phyloP scores from a whole-genome alignment of 108 stramenopile species.

The Chaetoceros tenuissimus region DNA sequence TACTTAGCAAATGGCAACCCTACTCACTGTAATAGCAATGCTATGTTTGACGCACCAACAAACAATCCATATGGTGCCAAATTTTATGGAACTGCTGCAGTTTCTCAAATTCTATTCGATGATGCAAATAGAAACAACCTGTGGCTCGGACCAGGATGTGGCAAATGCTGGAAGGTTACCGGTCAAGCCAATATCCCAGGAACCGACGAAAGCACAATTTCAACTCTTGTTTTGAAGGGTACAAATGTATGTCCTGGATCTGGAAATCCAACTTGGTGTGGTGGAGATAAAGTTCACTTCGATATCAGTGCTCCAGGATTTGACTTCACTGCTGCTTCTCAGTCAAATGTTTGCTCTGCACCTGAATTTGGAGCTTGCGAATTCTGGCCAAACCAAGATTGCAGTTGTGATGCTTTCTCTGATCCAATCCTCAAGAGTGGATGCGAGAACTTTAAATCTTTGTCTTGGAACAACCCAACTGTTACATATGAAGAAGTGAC shows the following conservation, averaged over 20 bases:
- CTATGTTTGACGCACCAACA: slow-evolving; percentile 34
- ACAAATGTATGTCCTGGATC: slow-evolving; percentile 28
- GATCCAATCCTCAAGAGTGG: slow-evolving; percentile 11
- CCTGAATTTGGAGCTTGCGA: slow-evolving; percentile 17
- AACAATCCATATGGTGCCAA: slow-evolving; percentile 26
- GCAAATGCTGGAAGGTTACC: slow-evolving; percentile 37
- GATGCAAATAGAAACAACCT: background rate
- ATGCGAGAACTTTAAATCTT: slow-evolving; percentile 26
- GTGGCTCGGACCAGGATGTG: slow-evolving; percentile 33
- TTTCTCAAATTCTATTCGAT: slow-evolving; percentile 25
- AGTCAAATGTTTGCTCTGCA: slow-evolving; percentile 1
- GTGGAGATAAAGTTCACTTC: slow-evolving; percentile 20
- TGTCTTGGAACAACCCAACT: slow-evolving; percentile 33
- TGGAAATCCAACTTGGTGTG: slow-evolving; percentile 12
- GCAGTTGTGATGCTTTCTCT: slow-evolving; percentile 24
- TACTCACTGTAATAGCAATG: slow-evolving; percentile 24
- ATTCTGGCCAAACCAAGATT: slow-evolving; percentile 11
- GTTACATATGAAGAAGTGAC: slow-evolving; percentile 34
- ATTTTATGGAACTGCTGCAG: slow-evolving; percentile 35
- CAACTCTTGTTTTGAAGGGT: slow-evolving; percentile 32
- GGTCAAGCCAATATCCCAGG: slow-evolving; percentile 20
- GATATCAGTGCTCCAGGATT: slow-evolving; percentile 44
- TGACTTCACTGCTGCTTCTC: slow-evolving; percentile 16
- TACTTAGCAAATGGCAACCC: slow-evolving; percentile 18
- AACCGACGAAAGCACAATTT: slow-evolving; percentile 2